Evolutionary conservation across 805 yeast species (phyloP), one percentile per base, ranked within the genome.

Genomic region (Pichia occidentalis): DNA sequence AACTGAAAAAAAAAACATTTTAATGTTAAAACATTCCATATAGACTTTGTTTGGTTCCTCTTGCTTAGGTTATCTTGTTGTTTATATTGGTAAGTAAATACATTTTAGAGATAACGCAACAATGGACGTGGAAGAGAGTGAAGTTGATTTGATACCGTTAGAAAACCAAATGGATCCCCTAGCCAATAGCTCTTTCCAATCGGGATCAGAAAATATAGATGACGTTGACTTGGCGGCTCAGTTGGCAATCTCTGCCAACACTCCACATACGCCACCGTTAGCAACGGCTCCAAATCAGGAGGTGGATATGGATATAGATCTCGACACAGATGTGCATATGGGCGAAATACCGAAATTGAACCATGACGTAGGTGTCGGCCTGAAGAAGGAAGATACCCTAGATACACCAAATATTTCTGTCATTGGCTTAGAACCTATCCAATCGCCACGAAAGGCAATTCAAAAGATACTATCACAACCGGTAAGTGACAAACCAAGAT

Each of bases 401-500:
- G 16, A 34, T 26, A 22, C 10, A 7, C 13, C 19, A 9, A 29
- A 13, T 18, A 21, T 27, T 16, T 38, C 43, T 14, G 45, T 47
- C n/a, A 37, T 43, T 7, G 50, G 49, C 1, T 13, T 47, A 5
- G 49, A 47, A 27, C 45, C 48, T 7, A 33, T 44, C 12, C 18
- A 17, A 13, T 42, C 45, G n/a, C 42, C 43, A 20, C 29, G 43
- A 7, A 40, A 40, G 10, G 9, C 34, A 14, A 23, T 28, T 2
- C 41, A 40, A 18, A 17, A 37, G 22, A 5, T 32, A 11, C 32
- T 34, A 3, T 23, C 16, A 11, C 32, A 30, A 19, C 25, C 34
- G 8, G 18, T 21, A 5, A 28, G 28, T 17, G 18, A 19, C n/a
- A 49, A 46, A 35, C 61, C 60, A 19, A 65, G 98, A 33, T 60